Evolutionary conservation across 495 filamentous ascomycete genomes (phyloP), one percentile per base, ranked within the genome.

Genomic region (Penicillium fimorum): DNA sequence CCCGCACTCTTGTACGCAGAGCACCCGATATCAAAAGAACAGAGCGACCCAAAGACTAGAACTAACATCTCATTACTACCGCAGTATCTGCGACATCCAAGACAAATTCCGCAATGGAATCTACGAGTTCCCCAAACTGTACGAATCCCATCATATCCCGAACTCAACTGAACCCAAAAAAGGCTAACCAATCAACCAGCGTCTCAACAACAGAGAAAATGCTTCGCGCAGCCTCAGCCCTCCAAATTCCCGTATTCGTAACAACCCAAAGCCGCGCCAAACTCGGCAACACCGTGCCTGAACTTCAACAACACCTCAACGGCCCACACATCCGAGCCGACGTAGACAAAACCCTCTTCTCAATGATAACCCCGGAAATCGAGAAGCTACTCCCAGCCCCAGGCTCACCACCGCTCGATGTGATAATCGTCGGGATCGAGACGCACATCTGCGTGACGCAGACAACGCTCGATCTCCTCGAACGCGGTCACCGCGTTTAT

Each of bases 401-500:
- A 3, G 53, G 53, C 0, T 51, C 56, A n/a, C 8, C 9, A 17
- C 48, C 47, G 22, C 53, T 74, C 8, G 72, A 74, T 56, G 72
- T 65, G 38, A 79, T 71, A 12, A 69, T 78, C 50, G 86, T 95
- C 6, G 94, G 94, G 10, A 96, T 98, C 64, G 94, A 98, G 72
- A 81, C 82, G 24, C 94, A 98, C 69, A 93, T 98, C 65, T 98
- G 94, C 74, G 85, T 98, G 3, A 90, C 89, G 57, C 93, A 97
- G 76, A 97, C 93, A 22, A 83, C 89, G 29, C 78, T 97, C 2
- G 94, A 97, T 72, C 67, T 96, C 24, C 68, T 95, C 5, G 72
- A 68, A 44, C 79, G 81, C 2, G 91, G 90, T 0, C 89, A 96
- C 70, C 73, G 81, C 43, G 92, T 97, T 8, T 96, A 96, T 64